phyloP scores from a whole-genome alignment of 345 rosid species.

The Draba incana region DNA sequence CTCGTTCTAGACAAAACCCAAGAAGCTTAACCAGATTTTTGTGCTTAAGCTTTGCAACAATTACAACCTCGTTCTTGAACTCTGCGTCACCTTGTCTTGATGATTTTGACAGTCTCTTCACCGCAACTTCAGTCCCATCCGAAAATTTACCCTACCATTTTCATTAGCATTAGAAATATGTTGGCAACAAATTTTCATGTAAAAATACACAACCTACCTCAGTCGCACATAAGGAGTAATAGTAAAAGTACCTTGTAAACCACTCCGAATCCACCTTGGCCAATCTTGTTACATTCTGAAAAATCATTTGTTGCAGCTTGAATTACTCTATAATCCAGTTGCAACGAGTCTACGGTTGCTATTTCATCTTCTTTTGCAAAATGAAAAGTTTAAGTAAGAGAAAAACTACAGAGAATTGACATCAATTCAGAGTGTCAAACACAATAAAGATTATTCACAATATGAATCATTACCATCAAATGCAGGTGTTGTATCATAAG shows the following conservation, averaged over 20 bases:
- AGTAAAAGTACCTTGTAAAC: slow-evolving; percentile 52
- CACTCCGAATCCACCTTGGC: slow-evolving; percentile 70
- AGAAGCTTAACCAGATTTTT: slow-evolving; percentile 55
- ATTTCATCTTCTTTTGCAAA: slow-evolving; percentile 39
- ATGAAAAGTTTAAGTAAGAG: background rate
- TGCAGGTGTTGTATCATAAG: slow-evolving; percentile 2
- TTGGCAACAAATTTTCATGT: too few species aligned
- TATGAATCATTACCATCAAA: slow-evolving; percentile 39
- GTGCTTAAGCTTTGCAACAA: slow-evolving; percentile 62
- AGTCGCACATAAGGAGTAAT: too few species aligned
- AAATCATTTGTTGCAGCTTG: slow-evolving; percentile 51
- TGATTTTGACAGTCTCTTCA: slow-evolving; percentile 50
- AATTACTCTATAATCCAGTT: slow-evolving; percentile 41
- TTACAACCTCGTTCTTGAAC: slow-evolving; percentile 29
- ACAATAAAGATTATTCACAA: background rate
- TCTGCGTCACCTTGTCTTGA: slow-evolving; percentile 50
- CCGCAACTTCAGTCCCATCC: slow-evolving; percentile 49
- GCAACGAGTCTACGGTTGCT: slow-evolving; percentile 42
- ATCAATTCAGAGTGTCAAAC: background rate
- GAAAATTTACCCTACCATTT: slow-evolving; percentile 8
- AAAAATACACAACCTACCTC: too few species aligned
- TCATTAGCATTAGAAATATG: too few species aligned
- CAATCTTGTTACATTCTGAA: slow-evolving; percentile 52
- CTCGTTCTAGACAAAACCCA: slow-evolving; percentile 53
- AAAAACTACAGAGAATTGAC: background rate